phyloP scores from a whole-genome alignment of 495 filamentous ascomycete genomes.

The Annulohypoxylon nitens region DNA sequence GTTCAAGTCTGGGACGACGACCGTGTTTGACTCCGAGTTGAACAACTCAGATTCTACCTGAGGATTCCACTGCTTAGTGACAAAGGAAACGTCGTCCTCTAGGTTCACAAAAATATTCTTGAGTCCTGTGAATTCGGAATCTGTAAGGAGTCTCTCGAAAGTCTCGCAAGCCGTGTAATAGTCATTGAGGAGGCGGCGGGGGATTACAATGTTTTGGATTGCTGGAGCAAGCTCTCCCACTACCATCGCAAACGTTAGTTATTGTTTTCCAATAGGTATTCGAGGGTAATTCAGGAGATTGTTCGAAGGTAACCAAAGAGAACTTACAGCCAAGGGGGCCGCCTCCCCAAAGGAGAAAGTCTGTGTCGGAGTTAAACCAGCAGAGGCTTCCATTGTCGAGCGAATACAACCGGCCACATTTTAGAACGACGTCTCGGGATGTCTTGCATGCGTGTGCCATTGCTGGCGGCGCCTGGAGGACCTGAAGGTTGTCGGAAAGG shows the following conservation, averaged over 20 bases:
- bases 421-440: slow-evolving; percentile 5
- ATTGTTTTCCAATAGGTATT: background rate
- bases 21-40: background rate
- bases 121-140: background rate
- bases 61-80: background rate
- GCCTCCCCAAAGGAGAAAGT: slow-evolving; percentile 19
- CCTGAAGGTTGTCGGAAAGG: background rate
- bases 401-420: background rate
- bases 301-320: background rate
- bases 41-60: slow-evolving; percentile 4
- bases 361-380: slow-evolving; percentile 20
- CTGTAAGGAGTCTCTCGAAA: slow-evolving; percentile 4
- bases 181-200: background rate
- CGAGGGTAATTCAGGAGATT: background rate
- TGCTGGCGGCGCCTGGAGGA: slow-evolving; percentile 4
- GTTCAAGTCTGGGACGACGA: slow-evolving; percentile 18
- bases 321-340: slow-evolving; percentile 15
- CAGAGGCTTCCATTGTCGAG: slow-evolving; percentile 7
- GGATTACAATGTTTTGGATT: slow-evolving; percentile 24
- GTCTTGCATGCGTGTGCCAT: slow-evolving; percentile 5
- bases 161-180: background rate
- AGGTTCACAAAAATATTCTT: slow-evolving; percentile 4
- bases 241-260: slow-evolving; percentile 14
- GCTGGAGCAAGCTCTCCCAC: slow-evolving; percentile 18
- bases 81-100: background rate